Evolutionary conservation across 2,329 filamentous ascomycete species (phyloP), one percentile per base, ranked within the genome.

Genomic region (Aspergillus sp.): DNA sequence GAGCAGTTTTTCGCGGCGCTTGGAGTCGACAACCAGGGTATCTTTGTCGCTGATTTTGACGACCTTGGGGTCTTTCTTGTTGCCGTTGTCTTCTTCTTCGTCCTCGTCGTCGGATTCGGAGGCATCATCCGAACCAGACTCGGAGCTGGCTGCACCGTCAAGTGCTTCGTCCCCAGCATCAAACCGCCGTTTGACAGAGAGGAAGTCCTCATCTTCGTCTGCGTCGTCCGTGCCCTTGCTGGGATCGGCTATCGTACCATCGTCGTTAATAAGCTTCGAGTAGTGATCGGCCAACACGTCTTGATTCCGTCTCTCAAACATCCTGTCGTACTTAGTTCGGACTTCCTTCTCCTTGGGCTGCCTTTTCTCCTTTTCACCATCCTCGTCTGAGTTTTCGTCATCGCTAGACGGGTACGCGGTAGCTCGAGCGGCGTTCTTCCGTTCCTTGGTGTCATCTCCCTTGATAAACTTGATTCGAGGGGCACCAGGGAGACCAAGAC

Each of bases 231-330:
- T 80, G 35, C 65, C 70, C 35, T 72, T 67, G 33, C 70, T 64
- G 11, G 50, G 63, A 63, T 48, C 74, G 71, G 61, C 76, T 75
- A 64, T 74, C 61, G 58, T 81, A 73, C 75, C 77, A 41, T 84
- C 86, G 40, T 87, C 82, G 51, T 82, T 82, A 59, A 98, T 87
- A 62, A 99, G 83, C 70, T 93, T 96, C 59, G 86, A 86, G 79
- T 97, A 98, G 76, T 99, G 95, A 56, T 89, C 87, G n/a, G 93
- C 93, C 63, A 99, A 77, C 33, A 99, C 90, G 70, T 97, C 93
- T 75, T 98, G 93, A 75, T 99, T 99, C 66, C 89, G 90, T 60
- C 95, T 84, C 79, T 97, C 93, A 75, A 98, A 97, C 95, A 99
- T 98, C 66, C 91, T 89, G 75, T 99, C 92, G 73, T 96, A 96